Percentiles rank a stretch among this genome's conserved stretches.
Evolutionary conservation across 345 rosid species (phyloP).

Genomic region (Lagerstroemia speciosa): DNA sequence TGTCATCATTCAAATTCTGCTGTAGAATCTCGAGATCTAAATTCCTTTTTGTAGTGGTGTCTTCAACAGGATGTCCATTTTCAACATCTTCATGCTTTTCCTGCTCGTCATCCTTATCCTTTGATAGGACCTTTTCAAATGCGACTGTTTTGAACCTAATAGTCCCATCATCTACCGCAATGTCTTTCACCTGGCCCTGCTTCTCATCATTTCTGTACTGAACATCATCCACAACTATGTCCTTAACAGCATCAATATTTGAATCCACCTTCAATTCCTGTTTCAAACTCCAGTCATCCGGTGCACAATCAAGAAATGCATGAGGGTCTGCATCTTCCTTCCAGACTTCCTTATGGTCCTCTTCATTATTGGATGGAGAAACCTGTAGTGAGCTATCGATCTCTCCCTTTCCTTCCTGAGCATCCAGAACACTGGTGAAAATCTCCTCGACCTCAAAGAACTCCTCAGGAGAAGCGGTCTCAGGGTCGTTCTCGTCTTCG

Average conservation of each 20-base stretch:
- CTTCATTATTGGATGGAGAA: slow-evolving; percentile 9
- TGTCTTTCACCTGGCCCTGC: slow-evolving; percentile 73
- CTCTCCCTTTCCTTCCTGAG: slow-evolving; percentile 50
- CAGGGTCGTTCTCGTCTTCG: slow-evolving; percentile 63
- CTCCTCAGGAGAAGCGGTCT: slow-evolving; percentile 77
- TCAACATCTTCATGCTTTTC: slow-evolving; percentile 31
- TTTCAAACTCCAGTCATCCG: slow-evolving; percentile 54
- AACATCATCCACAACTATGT: slow-evolving; percentile 89
- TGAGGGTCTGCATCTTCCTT: slow-evolving; percentile 61
- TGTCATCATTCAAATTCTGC: slow-evolving; percentile 22
- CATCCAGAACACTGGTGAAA: slow-evolving; percentile 62
- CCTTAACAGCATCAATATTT: slow-evolving; percentile 62
- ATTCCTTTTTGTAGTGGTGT: slow-evolving; percentile 19
- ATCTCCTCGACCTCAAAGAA: slow-evolving; percentile 97
- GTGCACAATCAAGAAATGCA: slow-evolving; percentile 64
- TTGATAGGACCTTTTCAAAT: slow-evolving; percentile 24
- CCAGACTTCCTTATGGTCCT: slow-evolving; percentile 48
- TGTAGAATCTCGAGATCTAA: slow-evolving; percentile 29
- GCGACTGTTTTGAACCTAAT: slow-evolving; percentile 21
- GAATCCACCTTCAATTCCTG: slow-evolving; percentile 36
- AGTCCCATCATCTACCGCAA: slow-evolving; percentile 68
- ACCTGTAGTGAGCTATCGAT: slow-evolving; percentile 6
- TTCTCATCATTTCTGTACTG: slow-evolving; percentile 49
- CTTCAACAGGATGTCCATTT: slow-evolving; percentile 35
- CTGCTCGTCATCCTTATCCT: slow-evolving; percentile 25